These are phyloP conservation scores for Epichloe uncinata DNA, from an alignment of 2,329 filamentous ascomycete genomes.

Conservation along the genomic window DNA sequence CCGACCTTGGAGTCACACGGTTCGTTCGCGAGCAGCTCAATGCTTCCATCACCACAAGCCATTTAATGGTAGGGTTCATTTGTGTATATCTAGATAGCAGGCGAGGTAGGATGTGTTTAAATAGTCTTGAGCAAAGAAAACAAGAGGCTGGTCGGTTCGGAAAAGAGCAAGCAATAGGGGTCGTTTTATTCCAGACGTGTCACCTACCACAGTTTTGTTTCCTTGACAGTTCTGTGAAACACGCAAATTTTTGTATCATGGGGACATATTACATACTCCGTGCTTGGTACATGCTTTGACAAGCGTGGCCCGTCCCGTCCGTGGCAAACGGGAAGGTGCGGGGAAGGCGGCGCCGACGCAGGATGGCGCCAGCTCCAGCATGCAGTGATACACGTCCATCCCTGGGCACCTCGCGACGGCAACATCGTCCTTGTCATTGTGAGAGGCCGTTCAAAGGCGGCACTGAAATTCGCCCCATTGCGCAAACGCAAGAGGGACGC, in stretches of 20 bases:
- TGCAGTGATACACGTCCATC: too few species aligned
- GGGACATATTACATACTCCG: neutral
- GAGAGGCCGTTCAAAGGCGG: too few species aligned
- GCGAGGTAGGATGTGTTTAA: neutral
- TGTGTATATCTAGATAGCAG: slow-evolving; percentile 1
- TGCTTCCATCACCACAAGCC: neutral
- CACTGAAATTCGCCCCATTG: too few species aligned
- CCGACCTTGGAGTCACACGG: neutral
- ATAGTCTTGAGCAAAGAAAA: neutral
- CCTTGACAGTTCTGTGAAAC: neutral
- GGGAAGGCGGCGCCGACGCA: neutral
- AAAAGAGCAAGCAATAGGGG: neutral
- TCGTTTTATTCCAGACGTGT: neutral
- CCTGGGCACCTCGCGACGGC: too few species aligned
- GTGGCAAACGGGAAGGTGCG: neutral
- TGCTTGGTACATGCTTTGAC: too few species aligned
- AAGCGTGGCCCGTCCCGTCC: neutral
- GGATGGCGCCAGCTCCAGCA: too few species aligned
- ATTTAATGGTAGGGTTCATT: neutral
- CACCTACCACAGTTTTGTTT: neutral
- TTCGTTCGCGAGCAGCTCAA: neutral
- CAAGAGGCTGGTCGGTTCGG: neutral
- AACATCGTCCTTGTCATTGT: too few species aligned
- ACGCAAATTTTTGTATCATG: neutral
- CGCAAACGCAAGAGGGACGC: too few species aligned